Evolutionary conservation across 1,139 yeast genomes (phyloP).

Genomic region (Zygoascus meyerae): DNA sequence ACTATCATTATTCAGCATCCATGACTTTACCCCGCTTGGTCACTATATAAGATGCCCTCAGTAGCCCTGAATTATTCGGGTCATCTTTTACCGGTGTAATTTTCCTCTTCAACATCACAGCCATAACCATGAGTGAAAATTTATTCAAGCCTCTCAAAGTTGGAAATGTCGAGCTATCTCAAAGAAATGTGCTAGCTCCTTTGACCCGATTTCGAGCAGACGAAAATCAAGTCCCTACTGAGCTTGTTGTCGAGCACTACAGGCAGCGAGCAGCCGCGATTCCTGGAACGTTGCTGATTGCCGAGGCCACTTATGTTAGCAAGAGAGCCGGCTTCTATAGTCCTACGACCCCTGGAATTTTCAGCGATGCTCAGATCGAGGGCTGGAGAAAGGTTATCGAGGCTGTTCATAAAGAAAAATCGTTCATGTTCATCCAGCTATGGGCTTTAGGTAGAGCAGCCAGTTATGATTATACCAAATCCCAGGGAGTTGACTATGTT

Average conservation of each 20-base stretch:
- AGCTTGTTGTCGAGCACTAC: slow-evolving; percentile 46
- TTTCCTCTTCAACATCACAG: too few species aligned
- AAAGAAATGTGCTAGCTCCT: slow-evolving; percentile 50
- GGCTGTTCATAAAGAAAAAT: slow-evolving; percentile 36
- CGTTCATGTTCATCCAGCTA: slow-evolving; percentile 36
- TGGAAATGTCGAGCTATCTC: slow-evolving; percentile 25
- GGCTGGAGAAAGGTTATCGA: slow-evolving; percentile 36
- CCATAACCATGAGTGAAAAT: slow-evolving; percentile 20
- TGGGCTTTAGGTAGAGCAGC: slow-evolving; percentile 41
- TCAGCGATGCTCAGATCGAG: slow-evolving; percentile 38
- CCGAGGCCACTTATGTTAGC: slow-evolving; percentile 43
- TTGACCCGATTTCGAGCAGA: slow-evolving; percentile 45
- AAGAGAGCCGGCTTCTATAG: slow-evolving; percentile 33
- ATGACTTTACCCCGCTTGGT: too few species aligned
- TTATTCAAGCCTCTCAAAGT: slow-evolving; percentile 29
- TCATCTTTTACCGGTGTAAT: too few species aligned
- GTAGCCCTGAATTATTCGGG: too few species aligned
- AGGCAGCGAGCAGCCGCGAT: slow-evolving; percentile 42
- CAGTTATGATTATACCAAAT: slow-evolving; percentile 14
- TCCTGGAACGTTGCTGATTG: slow-evolving; percentile 45
- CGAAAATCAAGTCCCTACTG: slow-evolving; percentile 39
- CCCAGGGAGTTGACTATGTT: slow-evolving; percentile 30
- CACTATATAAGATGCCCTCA: too few species aligned
- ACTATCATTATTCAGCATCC: too few species aligned
- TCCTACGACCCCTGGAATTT: slow-evolving; percentile 39